These are phyloP conservation scores for Peronospora belbahrii DNA, from an alignment of 352 stramenopile genomes.

Conservation along the genomic window DNA sequence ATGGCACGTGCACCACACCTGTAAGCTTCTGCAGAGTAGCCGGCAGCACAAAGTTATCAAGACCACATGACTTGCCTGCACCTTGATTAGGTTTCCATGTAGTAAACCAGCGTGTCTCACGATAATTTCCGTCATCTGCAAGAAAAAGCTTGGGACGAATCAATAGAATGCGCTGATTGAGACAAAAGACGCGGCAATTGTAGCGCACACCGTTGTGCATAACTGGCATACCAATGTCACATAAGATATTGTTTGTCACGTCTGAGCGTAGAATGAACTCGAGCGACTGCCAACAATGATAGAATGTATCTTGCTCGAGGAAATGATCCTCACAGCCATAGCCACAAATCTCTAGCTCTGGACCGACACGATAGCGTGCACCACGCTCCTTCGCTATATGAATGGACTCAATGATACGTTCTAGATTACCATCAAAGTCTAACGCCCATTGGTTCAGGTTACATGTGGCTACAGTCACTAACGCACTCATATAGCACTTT, in stretches of 20 bases:
- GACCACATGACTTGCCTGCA: conserved; percentile 24
- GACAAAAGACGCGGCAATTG: conserved; percentile 96
- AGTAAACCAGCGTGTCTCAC: conserved; percentile 92
- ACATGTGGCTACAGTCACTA: conserved; percentile 95
- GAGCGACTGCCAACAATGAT: conserved; percentile 96
- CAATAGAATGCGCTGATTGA: conserved; percentile 90
- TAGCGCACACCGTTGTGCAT: conserved; percentile 94
- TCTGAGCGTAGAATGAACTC: conserved; percentile 78
- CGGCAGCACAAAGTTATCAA: conserved; percentile 75
- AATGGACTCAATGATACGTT: conserved; percentile 89
- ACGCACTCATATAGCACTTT: conserved; percentile 47
- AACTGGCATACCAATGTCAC: conserved; percentile 97
- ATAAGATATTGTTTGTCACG: conserved; percentile 91
- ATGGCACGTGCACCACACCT: conserved; percentile 66
- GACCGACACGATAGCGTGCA: conserved; percentile 90
- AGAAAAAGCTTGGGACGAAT: conserved; percentile 92
- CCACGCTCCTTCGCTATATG: conserved; percentile 77
- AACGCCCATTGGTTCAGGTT: conserved; percentile 99
- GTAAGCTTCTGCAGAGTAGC: conserved; percentile 80
- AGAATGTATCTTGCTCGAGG: conserved; percentile 96
- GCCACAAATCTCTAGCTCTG: conserved; percentile 96
- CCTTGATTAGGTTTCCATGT: conserved; percentile 57
- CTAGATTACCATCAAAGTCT: conserved; percentile 97
- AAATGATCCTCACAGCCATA: conserved; percentile 99
- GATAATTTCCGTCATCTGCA: conserved; percentile 97